Base-by-base conservation (phyloP, 2,329 filamentous ascomycete genomes). In the Akanthomyces muscarius region DNA sequence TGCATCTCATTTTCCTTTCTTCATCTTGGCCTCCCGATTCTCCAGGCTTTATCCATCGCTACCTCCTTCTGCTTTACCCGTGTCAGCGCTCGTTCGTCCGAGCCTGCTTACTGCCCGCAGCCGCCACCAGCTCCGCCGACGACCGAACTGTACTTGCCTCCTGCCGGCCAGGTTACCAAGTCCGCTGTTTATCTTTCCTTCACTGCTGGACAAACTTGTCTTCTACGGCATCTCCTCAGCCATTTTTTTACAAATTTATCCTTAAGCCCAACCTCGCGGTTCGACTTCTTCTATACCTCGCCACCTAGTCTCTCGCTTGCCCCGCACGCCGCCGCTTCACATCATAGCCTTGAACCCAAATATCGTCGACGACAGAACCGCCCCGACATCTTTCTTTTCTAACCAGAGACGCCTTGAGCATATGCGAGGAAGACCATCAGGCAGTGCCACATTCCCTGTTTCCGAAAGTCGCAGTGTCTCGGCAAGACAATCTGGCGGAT, bases 401-500 rank as follows among this genome's bases (percentile, higher is more conserved):
- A 68, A 68, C 28, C 68, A 68, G 10, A 67, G 69, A 33, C 71
- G 73, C 57, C 70, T 68, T 56, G 63, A 67, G 28, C 66, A 71
- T 42, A 65, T 66, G 13, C 69, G 73, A 64, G 64, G 64, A 44
- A 71, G 73, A 52, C 70, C 73, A 42, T 65, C 70, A 38, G 53
- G 67, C 52, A 64, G 57, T 11, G 57, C 67, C 11, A 69, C 72
- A 53, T 67, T 69, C 23, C 63, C 66, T 52, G 50, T 63, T 30
- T 63, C 71, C 42, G 72, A 74, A 21, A 42, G 63, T 14, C 52
- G 50, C 10, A 63, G 68, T 25, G 69, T 69, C 13, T 8, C 18
- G 16, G 4, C 21, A 21, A 47, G 45, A 59, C 45, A 28, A 7
- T 36, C 23, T 11, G 28, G 18, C 16, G 55, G 42, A 16, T 48